Percentiles rank a stretch among this genome's conserved stretches.
Evolutionary conservation across 2,329 filamentous ascomycete genomes (phyloP).

Genomic region (Podosphaera leucotricha): DNA sequence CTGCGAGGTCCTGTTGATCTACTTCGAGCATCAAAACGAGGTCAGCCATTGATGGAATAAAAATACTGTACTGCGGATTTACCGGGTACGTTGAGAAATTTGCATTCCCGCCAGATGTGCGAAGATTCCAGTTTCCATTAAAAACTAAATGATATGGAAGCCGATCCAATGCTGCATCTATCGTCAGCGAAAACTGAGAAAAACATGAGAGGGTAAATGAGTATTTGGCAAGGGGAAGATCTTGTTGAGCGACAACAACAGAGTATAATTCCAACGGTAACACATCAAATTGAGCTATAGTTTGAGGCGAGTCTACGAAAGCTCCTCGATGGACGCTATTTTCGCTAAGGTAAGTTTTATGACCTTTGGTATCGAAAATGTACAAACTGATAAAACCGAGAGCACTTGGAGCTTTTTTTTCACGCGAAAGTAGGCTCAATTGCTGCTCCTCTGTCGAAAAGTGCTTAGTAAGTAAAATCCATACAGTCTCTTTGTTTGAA

Average conservation of each 20-base stretch:
- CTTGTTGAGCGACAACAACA: slow-evolving; percentile 55
- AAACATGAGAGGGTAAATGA: slow-evolving; percentile 77
- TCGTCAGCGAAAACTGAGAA: slow-evolving; percentile 35
- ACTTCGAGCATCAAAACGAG: slow-evolving; percentile 56
- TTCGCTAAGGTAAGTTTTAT: slow-evolving; percentile 51
- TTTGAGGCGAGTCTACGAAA: slow-evolving; percentile 89
- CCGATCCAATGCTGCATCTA: slow-evolving; percentile 29
- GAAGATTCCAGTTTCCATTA: slow-evolving; percentile 47
- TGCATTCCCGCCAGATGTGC: slow-evolving; percentile 67
- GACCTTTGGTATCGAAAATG: slow-evolving; percentile 48
- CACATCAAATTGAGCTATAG: slow-evolving; percentile 50
- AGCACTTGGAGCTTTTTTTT: slow-evolving; percentile 15
- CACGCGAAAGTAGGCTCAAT: slow-evolving; percentile 24
- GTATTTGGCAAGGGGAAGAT: slow-evolving; percentile 47
- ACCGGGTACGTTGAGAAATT: slow-evolving; percentile 51
- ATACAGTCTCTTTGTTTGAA: slow-evolving; percentile 36
- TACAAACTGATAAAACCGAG: slow-evolving; percentile 71
- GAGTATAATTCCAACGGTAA: slow-evolving; percentile 24
- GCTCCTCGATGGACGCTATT: slow-evolving; percentile 49
- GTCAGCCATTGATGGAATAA: slow-evolving; percentile 29
- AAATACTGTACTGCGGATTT: slow-evolving; percentile 69
- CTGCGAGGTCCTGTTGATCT: slow-evolving; percentile 38
- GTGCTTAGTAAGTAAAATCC: slow-evolving; percentile 71
- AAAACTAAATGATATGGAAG: slow-evolving; percentile 21
- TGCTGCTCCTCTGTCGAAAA: slow-evolving; percentile 46